Evolutionary conservation across 2,329 filamentous ascomycete genomes (phyloP).

Genomic region (Dissoconium aciculare): DNA sequence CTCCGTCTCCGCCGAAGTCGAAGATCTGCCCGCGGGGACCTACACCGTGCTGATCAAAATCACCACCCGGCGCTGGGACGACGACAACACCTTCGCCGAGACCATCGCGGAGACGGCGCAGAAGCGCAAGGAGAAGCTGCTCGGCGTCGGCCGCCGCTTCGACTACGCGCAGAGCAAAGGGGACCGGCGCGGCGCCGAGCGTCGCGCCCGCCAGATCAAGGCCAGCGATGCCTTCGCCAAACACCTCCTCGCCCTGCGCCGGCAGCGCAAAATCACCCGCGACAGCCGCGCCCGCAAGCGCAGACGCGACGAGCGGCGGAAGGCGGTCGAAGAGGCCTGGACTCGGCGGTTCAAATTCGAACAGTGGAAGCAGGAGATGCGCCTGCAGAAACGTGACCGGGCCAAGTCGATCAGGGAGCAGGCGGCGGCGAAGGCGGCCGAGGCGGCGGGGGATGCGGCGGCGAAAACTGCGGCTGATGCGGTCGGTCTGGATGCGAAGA

Average conservation of each 20-base stretch:
- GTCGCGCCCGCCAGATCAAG: constrained; percentile 27
- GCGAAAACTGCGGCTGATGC: too few species aligned
- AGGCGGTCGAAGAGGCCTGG: constrained; percentile 3
- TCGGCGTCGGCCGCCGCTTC: constrained; percentile 53
- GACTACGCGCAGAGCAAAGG: constrained; percentile 57
- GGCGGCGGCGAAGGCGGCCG: too few species aligned
- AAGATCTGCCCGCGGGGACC: constrained; percentile 52
- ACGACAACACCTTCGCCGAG: constrained; percentile 45
- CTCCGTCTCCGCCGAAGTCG: constrained; percentile 60
- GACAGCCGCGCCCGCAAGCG: constrained; percentile 23
- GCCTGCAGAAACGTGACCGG: too few species aligned
- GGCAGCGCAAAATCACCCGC: constrained; percentile 26
- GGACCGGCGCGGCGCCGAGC: constrained; percentile 38
- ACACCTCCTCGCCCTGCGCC: constrained; percentile 24
- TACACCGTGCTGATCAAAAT: constrained; percentile 67
- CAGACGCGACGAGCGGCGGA: constrained; percentile 5
- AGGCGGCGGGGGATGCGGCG: too few species aligned
- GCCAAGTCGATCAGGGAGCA: too few species aligned
- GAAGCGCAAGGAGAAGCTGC: constrained; percentile 54
- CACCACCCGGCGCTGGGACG: constrained; percentile 43
- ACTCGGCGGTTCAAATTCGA: neutral
- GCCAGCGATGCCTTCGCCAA: constrained; percentile 24
- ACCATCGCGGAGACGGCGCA: constrained; percentile 52
- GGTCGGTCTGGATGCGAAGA: too few species aligned
- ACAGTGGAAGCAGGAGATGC: constrained; percentile 12